Evolutionary conservation across 2,329 filamentous ascomycete genomes (phyloP).

Genomic region (Akanthomyces dipterigenus): DNA sequence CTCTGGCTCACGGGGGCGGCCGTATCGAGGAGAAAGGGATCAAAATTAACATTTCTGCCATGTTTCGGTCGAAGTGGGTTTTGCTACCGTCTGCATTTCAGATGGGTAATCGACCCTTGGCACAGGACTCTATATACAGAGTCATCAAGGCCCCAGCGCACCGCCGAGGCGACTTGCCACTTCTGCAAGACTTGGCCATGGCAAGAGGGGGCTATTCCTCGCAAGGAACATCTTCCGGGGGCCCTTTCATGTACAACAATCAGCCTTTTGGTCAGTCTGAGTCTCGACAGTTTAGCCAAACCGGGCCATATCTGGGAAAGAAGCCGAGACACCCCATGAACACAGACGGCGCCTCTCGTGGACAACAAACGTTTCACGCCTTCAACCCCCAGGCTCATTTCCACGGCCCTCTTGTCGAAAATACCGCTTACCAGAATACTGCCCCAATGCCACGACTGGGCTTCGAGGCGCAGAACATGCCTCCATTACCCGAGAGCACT

Average conservation of each 20-base stretch:
- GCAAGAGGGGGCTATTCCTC: not conserved
- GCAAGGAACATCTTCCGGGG: not conserved
- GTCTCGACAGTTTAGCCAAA: not conserved
- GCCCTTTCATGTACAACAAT: not conserved
- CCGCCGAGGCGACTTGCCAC: slow-evolving; percentile 1
- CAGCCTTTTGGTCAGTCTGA: not conserved
- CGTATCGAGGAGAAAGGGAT: slow-evolving; percentile 22
- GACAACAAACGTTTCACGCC: not conserved
- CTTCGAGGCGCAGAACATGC: not conserved
- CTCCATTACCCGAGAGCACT: not conserved
- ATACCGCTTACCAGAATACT: not conserved
- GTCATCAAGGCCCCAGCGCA: not conserved
- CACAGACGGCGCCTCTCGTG: not conserved
- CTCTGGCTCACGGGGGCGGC: slow-evolving; percentile 19
- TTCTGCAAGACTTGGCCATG: not conserved
- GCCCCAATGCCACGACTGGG: not conserved
- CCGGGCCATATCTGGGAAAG: not conserved
- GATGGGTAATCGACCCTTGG: not conserved
- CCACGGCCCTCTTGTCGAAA: not conserved
- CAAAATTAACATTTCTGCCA: slow-evolving; percentile 21
- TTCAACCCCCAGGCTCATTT: not conserved
- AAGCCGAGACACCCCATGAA: not conserved
- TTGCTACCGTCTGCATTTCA: slow-evolving; percentile 4
- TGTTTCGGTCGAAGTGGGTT: slow-evolving; percentile 27
- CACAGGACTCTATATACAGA: not conserved